These are phyloP conservation scores for Lyophyllum decastes DNA, from an alignment of 768 basidiomycete genomes.

Conservation along the genomic window DNA sequence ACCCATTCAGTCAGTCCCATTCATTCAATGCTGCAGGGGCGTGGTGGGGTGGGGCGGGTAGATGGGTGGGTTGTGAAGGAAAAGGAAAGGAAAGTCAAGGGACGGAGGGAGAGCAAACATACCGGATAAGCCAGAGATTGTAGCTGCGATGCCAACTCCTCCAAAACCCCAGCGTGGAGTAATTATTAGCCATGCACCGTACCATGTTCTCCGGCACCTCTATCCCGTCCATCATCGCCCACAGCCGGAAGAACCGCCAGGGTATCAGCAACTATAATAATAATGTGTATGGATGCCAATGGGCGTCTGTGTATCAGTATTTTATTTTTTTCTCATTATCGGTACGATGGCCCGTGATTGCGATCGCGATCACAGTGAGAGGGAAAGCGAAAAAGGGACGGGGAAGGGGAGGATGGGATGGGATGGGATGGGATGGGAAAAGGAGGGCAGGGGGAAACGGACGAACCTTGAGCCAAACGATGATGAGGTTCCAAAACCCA, in stretches of 20 bases:
- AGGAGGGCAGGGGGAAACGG: too few species aligned
- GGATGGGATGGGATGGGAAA: too few species aligned
- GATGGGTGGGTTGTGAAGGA: too few species aligned
- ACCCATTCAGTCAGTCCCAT: too few species aligned
- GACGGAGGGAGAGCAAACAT: conserved; percentile 12
- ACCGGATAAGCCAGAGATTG: conserved; percentile 95
- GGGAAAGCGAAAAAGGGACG: too few species aligned
- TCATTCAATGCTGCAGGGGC: too few species aligned
- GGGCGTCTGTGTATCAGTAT: not conserved
- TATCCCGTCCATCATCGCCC: conserved; percentile 86
- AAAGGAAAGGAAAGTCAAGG: not conserved
- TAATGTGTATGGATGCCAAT: too few species aligned
- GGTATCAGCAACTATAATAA: conserved; percentile 79
- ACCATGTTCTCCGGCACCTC: conserved; percentile 99
- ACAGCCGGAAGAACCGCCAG: conserved; percentile 96
- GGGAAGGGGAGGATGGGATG: too few species aligned
- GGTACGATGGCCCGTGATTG: too few species aligned
- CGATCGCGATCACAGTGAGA: too few species aligned
- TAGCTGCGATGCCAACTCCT: conserved; percentile 95
- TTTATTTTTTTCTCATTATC: too few species aligned
- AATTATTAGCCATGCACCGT: conserved; percentile 97
- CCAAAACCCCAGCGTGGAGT: conserved; percentile 93
- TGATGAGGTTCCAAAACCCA: conserved; percentile 95
- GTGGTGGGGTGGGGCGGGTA: too few species aligned
- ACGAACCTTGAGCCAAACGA: conserved; percentile 94